phyloP scores from a whole-genome alignment of 2,329 filamentous ascomycete species.

The Fusarium buharicum region DNA sequence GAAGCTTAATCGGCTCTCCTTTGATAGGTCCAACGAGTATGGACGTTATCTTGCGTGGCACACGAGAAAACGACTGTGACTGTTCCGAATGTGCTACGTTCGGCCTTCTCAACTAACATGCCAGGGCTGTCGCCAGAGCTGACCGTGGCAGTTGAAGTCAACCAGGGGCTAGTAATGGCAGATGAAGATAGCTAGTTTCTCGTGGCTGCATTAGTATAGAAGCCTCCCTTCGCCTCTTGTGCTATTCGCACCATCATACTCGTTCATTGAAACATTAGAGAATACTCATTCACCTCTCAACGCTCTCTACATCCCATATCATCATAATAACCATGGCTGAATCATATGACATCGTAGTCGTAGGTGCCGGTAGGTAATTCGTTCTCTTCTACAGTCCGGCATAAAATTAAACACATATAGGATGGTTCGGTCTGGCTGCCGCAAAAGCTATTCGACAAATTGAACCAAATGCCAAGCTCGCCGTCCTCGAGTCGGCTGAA shows the following conservation, averaged over 20 bases:
- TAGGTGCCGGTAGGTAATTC: slow-evolving; percentile 36
- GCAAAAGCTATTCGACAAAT: slow-evolving; percentile 64
- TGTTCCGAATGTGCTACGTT: not conserved
- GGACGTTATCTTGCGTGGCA: not conserved
- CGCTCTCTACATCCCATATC: not conserved
- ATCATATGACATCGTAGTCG: slow-evolving; percentile 41
- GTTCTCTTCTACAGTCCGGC: no score
- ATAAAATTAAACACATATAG: slow-evolving; percentile 35
- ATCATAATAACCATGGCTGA: slow-evolving; percentile 7
- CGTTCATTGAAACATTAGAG: not conserved
- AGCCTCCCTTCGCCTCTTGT: slow-evolving; percentile 6
- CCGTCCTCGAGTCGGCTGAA: slow-evolving; percentile 61
- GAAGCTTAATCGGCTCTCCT: slow-evolving; percentile 11
- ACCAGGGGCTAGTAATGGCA: not conserved
- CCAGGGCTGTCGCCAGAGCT: not conserved
- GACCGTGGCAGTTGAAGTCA: not conserved
- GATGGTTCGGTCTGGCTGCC: slow-evolving; percentile 62
- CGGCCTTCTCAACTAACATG: not conserved
- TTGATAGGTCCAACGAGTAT: not conserved
- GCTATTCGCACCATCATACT: not conserved
- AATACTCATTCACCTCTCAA: not conserved
- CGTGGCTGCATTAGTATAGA: slow-evolving; percentile 16
- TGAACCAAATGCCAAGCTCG: slow-evolving; percentile 57
- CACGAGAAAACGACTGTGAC: not conserved
- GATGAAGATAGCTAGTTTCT: slow-evolving; percentile 1